These are phyloP conservation scores for Aspergillus ustus DNA, from an alignment of 2,329 filamentous ascomycete species.

Conservation along the genomic window DNA sequence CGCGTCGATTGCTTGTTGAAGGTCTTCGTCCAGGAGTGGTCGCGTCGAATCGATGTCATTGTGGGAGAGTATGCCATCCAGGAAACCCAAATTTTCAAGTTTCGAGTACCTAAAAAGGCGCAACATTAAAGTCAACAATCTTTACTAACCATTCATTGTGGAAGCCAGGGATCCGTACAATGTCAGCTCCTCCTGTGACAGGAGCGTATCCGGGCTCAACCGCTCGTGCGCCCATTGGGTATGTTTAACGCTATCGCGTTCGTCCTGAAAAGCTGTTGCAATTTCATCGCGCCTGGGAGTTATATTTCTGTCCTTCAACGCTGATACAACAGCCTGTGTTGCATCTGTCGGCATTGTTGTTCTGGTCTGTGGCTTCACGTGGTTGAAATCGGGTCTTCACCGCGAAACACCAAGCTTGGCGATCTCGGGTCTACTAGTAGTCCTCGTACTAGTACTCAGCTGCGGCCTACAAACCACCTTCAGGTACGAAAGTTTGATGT, in stretches of 20 bases:
- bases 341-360: slow-evolving; percentile 26
- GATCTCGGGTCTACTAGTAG: background rate
- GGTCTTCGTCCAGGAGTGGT: slow-evolving; percentile 46
- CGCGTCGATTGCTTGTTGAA: slow-evolving; percentile 40
- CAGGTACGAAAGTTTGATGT: background rate
- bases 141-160: background rate
- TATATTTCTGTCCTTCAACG: slow-evolving; percentile 38
- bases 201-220: slow-evolving; percentile 38
- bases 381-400: background rate
- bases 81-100: slow-evolving; percentile 37
- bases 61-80: slow-evolving; percentile 35
- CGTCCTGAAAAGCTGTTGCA: slow-evolving; percentile 32
- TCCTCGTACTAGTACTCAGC: no score
- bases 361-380: slow-evolving; percentile 7
- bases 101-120: slow-evolving; percentile 35
- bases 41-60: slow-evolving; percentile 36
- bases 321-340: slow-evolving; percentile 28
- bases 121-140: background rate
- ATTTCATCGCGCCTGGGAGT: slow-evolving; percentile 34
- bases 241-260: slow-evolving; percentile 22
- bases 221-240: slow-evolving; percentile 40
- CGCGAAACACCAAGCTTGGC: background rate
- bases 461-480: background rate
- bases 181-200: slow-evolving; percentile 45
- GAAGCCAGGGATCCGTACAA: slow-evolving; percentile 32